phyloP scores from a whole-genome alignment of 176 grass and related monocot species.

The Aegilops speltoides region DNA sequence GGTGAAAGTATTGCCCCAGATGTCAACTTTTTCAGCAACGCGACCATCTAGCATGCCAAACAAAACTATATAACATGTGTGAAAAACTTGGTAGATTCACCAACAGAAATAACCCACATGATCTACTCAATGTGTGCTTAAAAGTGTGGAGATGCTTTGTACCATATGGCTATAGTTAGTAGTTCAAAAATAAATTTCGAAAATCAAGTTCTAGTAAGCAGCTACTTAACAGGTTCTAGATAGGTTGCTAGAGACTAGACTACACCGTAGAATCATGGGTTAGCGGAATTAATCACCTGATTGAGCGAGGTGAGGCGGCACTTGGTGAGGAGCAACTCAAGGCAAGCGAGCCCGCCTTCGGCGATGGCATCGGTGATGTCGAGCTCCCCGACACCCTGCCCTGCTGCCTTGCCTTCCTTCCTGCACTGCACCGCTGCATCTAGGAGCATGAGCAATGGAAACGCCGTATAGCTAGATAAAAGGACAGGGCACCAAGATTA shows the following conservation, averaged over 20 bases:
- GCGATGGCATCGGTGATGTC: conserved; percentile 56
- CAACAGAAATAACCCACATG: not conserved
- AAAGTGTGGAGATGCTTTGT: not conserved
- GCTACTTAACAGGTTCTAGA: conserved; percentile 1
- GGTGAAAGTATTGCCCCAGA: conserved; percentile 80
- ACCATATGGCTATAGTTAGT: not conserved
- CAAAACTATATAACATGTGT: not conserved
- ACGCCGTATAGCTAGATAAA: conserved; percentile 63
- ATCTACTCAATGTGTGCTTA: not conserved
- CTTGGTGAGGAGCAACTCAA: conserved; percentile 74
- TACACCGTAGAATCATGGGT: not conserved
- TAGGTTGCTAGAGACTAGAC: not conserved
- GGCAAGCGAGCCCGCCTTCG: conserved; percentile 66
- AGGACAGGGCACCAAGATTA: conserved; percentile 15
- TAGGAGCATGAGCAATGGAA: conserved; percentile 79
- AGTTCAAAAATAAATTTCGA: not conserved
- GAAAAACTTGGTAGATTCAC: not conserved
- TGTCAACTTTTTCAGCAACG: conserved; percentile 75
- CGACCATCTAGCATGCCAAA: conserved; percentile 56
- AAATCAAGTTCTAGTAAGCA: conserved; percentile 16
- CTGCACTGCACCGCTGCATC: conserved; percentile 79
- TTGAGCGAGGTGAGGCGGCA: conserved; percentile 67
- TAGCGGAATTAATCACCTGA: conserved; percentile 48
- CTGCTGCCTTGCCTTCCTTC: conserved; percentile 43
- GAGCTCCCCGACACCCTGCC: conserved; percentile 22